Conservation (phyloP, 1,139 yeast genomes). For the Candida tetrigidarum region DNA sequence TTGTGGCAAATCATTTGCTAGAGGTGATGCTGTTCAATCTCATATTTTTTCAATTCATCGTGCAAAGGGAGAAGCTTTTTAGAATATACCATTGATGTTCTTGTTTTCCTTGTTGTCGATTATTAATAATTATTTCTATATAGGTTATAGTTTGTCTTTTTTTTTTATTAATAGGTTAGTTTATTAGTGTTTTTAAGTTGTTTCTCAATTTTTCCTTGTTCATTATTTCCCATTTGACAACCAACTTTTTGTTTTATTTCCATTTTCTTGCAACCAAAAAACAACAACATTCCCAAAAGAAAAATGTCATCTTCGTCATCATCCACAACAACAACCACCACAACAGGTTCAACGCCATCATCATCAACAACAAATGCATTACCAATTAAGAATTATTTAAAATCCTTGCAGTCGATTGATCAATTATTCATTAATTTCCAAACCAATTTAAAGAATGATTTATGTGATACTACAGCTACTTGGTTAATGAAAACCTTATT, state of each 20-base stretch:
- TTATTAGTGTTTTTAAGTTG: neutral
- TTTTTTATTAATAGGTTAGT: neutral
- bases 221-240: neutral
- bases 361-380: no score
- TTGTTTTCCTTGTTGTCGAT: neutral
- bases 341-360: neutral
- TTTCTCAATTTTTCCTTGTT: neutral
- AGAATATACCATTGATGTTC: neutral
- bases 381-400: neutral
- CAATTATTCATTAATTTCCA: neutral
- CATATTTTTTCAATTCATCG: slow-evolving; percentile 26
- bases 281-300: neutral
- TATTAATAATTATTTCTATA: neutral
- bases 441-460: neutral
- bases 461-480: neutral
- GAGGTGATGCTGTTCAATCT: slow-evolving; percentile 33
- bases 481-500: neutral
- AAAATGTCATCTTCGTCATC: neutral
- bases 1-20: slow-evolving; percentile 29
- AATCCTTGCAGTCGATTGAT: neutral
- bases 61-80: slow-evolving; percentile 19
- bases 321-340: neutral
- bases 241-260: no score
- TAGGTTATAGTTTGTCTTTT: neutral
- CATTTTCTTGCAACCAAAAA: neutral